Conservation (phyloP, 805 yeast species). For the Starmera amethionina region DNA sequence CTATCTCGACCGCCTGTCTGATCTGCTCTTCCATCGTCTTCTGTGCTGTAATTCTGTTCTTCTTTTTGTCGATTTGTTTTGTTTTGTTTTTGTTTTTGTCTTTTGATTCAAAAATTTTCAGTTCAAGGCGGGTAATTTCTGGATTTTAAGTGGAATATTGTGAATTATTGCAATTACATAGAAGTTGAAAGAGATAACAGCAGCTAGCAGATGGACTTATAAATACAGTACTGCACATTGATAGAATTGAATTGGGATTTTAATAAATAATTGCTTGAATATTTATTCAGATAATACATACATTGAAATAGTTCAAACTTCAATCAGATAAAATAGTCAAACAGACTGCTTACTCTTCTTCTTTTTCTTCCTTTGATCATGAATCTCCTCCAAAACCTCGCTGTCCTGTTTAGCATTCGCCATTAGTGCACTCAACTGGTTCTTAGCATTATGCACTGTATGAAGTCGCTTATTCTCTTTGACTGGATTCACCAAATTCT, state of each 20-base stretch:
- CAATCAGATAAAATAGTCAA: no score
- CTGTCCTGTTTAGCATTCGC: slow-evolving; percentile 17
- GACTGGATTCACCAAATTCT: slow-evolving; percentile 12
- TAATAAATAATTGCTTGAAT: no score
- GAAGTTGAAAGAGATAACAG: no score
- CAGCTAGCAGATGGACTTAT: no score
- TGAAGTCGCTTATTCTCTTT: slow-evolving; percentile 14
- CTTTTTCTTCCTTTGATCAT: slow-evolving; percentile 12
- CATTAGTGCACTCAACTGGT: slow-evolving; percentile 17
- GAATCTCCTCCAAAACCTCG: slow-evolving; percentile 14
- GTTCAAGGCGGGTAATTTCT: not conserved
- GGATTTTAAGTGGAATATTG: no score
- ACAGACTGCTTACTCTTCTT: no score
- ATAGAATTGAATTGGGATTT: no score
- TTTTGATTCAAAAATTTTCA: not conserved
- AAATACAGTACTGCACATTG: no score
- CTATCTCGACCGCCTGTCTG: slow-evolving; percentile 22
- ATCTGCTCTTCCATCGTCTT: slow-evolving; percentile 16
- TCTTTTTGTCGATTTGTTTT: not conserved
- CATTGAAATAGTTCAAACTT: no score
- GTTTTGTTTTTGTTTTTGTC: not conserved
- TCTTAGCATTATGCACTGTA: slow-evolving; percentile 12
- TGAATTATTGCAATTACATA: not conserved
- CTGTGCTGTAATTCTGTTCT: no score
- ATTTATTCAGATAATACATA: no score